Evolutionary conservation across 768 basidiomycete species (phyloP).

Genomic region (Astraeus odoratus): DNA sequence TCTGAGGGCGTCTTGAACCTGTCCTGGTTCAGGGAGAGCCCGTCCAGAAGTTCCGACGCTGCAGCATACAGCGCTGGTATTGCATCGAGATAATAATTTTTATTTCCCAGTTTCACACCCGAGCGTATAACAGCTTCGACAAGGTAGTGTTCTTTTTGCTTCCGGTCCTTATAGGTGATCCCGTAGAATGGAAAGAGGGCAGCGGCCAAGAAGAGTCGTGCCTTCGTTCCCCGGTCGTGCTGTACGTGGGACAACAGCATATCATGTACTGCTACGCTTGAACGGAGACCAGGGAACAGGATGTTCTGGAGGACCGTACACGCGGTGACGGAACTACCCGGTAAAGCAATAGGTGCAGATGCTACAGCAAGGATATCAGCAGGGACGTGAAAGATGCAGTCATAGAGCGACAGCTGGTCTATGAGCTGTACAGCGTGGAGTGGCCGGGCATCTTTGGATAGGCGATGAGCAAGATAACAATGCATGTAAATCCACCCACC

Average conservation of each 20-base stretch:
- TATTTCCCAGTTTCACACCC: conserved; percentile 75
- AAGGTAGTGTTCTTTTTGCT: conserved; percentile 52
- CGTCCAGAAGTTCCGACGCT: conserved; percentile 33
- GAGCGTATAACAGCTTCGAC: conserved; percentile 73
- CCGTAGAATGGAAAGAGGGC: conserved; percentile 65
- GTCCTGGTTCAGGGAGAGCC: conserved; percentile 24
- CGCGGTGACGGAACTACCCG: conserved; percentile 44
- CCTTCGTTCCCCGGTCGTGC: conserved; percentile 28
- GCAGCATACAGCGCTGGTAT: conserved; percentile 62
- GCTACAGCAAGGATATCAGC: conserved; percentile 35
- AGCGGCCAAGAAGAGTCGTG: conserved; percentile 75
- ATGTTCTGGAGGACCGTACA: conserved; percentile 53
- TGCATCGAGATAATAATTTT: conserved; percentile 72
- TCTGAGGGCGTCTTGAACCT: conserved; percentile 37
- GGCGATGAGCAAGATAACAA: conserved; percentile 2
- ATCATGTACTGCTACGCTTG: conserved; percentile 43
- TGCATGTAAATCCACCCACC: conserved; percentile 36
- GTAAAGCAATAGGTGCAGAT: conserved; percentile 35
- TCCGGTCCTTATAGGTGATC: conserved; percentile 54
- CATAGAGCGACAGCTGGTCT: conserved; percentile 61
- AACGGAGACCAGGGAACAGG: conserved; percentile 26
- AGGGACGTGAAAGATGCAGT: conserved; percentile 57
- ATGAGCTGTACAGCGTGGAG: conserved; percentile 71
- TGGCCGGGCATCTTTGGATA: conserved; percentile 62
- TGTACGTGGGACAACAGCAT: conserved; percentile 29